Base-by-base conservation (phyloP, 331 rosid species). In the Prunus yedoensis region DNA sequence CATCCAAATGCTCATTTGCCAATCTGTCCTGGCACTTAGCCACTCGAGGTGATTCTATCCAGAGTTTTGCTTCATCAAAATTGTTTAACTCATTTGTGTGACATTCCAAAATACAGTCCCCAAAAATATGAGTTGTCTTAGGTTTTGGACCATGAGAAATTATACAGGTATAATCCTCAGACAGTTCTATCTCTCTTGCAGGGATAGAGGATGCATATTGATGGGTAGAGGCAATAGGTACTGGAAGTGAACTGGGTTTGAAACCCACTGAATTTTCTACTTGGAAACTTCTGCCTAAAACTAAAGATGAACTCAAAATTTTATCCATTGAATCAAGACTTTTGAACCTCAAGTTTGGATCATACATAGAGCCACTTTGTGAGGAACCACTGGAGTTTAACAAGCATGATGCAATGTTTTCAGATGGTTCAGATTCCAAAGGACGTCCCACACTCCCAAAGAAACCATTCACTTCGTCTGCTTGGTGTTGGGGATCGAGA, bases 111-210 rank as follows among this genome's bases (percentile, higher is more conserved):
- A 93, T 78, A 81, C 88, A 85, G 87, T 93, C 98, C 80, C 98
- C 95, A 86, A 93, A 91, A 78, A 89, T 87, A 76, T 80, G 98
- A 38, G 91, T 89, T 59, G 83, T 81, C 82, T 87, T 93, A 1
- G 93, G 98, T 70, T 93, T 91, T 77, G 96, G 98, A 80, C 98
- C 98, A 66, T 89, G 93, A 78, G 96, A 93, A 86, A 91, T 93
- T 81, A 93, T 88, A 74, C 98, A 89, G 59, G 98, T 89, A 82
- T 93, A 93, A 85, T 93, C 97, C 89, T 93, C 97, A 17, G 97
- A 93, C 59, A 91, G 97, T 80, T 91, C 94, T 66, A 93, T 91
- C 74, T 89, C 98, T 81, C 75, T 88, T 21, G 90, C 91, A 43
- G 97, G 84, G 64, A 93, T 90, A 11, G 91, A 38, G 2, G 43